Percentiles rank a stretch among this genome's conserved stretches.
phyloP scores from a whole-genome alignment of 164 flowering plant genomes.

The Chimonanthus praecox region DNA sequence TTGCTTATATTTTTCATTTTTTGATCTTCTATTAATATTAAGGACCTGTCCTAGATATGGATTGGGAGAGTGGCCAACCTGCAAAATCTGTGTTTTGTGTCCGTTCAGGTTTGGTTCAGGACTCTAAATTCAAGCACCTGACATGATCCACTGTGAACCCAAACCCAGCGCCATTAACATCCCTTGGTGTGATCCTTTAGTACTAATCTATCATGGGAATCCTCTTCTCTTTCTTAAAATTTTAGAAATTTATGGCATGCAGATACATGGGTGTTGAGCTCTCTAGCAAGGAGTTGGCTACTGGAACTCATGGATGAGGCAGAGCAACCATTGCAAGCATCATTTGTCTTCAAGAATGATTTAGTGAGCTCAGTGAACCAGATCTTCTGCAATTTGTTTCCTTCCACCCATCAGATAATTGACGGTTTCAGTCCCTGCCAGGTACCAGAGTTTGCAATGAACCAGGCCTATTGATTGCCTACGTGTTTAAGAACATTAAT shows the following conservation, averaged over 20 bases:
- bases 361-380: slow-evolving; percentile 44
- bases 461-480: neutral
- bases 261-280: slow-evolving; percentile 50
- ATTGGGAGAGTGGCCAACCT: no score
- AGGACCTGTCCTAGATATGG: no score
- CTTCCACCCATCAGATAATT: slow-evolving; percentile 35
- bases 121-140: no score
- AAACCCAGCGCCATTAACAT: no score
- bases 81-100: no score
- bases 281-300: slow-evolving; percentile 67
- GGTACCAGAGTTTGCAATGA: slow-evolving; percentile 33
- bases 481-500: neutral
- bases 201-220: neutral
- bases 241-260: slow-evolving; percentile 14
- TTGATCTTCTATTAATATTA: no score
- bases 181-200: no score
- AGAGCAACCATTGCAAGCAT: slow-evolving; percentile 55
- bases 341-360: slow-evolving; percentile 49
- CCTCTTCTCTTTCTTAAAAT: neutral
- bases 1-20: no score
- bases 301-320: slow-evolving; percentile 59
- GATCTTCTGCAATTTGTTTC: slow-evolving; percentile 57
- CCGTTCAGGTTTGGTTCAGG: no score
- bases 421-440: slow-evolving; percentile 59
- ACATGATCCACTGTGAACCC: no score